Conservation (phyloP, 495 filamentous ascomycete genomes). For the Pyrenula aspistea region DNA sequence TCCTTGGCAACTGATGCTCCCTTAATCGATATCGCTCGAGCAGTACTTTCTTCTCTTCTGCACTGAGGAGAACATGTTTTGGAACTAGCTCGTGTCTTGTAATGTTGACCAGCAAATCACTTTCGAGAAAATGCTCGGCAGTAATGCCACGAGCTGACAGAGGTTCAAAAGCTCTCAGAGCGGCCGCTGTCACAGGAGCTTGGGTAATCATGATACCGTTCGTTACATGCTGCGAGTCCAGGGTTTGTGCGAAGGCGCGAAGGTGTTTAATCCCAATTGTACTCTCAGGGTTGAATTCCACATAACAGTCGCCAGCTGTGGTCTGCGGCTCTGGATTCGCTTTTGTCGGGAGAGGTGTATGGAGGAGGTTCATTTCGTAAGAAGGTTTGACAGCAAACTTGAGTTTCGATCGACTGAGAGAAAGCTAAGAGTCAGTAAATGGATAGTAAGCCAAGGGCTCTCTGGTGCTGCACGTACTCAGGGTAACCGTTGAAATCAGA, state of each 20-base stretch:
- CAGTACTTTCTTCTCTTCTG: constrained; percentile 75
- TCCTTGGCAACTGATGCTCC: constrained; percentile 91
- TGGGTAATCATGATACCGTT: constrained; percentile 81
- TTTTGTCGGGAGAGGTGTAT: constrained; percentile 53
- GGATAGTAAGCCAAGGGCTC: constrained; percentile 1
- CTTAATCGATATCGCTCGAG: constrained; percentile 85
- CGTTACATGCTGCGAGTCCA: constrained; percentile 64
- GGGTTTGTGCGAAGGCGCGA: constrained; percentile 72
- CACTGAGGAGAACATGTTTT: constrained; percentile 78
- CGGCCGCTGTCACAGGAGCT: constrained; percentile 69
- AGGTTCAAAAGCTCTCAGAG: constrained; percentile 56
- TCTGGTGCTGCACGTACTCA: constrained; percentile 38
- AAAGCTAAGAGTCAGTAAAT: constrained; percentile 16
- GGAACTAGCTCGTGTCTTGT: constrained; percentile 96
- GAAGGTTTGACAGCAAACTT: constrained; percentile 76
- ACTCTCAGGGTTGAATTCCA: constrained; percentile 74
- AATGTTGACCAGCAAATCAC: constrained; percentile 94
- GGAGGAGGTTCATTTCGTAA: constrained; percentile 70
- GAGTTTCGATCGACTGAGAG: constrained; percentile 63
- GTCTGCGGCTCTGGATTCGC: constrained; percentile 49
- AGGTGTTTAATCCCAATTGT: constrained; percentile 84
- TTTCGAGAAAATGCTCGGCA: constrained; percentile 90
- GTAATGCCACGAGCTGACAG: constrained; percentile 59
- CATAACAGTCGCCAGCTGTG: constrained; percentile 79
- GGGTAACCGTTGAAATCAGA: constrained; percentile 54